These are phyloP conservation scores for Sorghum bicolor DNA, from an alignment of 176 grass and related monocot species.

Conservation along the genomic window Sorghum_bicolor_NCBIv3 NC_012870.2:1906001-1906500, in stretches of 20 bases:
- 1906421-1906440: slow-evolving; percentile 50
- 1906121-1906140: background rate
- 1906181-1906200: background rate
- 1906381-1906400: slow-evolving; percentile 59
- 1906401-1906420: slow-evolving; percentile 73
- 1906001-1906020: slow-evolving; percentile 88
- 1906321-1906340: background rate
- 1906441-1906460: background rate
- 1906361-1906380: slow-evolving; percentile 56
- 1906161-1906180: background rate
- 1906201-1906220: slow-evolving; percentile 35
- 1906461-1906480: background rate
- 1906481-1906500: background rate
- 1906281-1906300: background rate
- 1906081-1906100: background rate
- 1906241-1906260: slow-evolving; percentile 92
- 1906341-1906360: background rate
- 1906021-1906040: slow-evolving; percentile 70
- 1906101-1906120: background rate
- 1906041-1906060: slow-evolving; percentile 90
- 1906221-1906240: slow-evolving; percentile 69
- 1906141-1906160: background rate
- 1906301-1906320: background rate
- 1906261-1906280: slow-evolving; percentile 86
- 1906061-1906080: slow-evolving; percentile 40